A percentile compares a stretch with the other conserved stretches of the same genome.
These are phyloP conservation scores for Coemansia javaensis DNA, from an alignment of 192 early-diverging fungal genomes.

Conservation along the genomic window DNA sequence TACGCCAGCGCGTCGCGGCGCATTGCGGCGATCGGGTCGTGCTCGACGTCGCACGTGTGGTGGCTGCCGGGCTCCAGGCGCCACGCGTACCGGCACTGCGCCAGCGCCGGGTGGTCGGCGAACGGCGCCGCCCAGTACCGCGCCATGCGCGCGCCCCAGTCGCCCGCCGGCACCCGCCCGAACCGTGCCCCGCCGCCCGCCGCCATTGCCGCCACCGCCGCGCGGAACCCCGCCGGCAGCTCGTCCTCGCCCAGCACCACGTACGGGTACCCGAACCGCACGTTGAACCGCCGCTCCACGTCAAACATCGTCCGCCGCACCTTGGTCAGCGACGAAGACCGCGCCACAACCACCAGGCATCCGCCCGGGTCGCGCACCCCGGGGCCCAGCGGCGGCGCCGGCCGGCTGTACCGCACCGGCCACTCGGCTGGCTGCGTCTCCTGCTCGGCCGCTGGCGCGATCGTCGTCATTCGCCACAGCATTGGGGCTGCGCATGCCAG, in stretches of 20 bases:
- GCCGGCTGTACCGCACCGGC: too few relatives aligned
- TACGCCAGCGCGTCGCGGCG: slow-evolving; percentile 1
- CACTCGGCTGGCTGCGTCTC: too few relatives aligned
- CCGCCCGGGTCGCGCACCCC: not conserved
- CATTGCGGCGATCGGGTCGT: slow-evolving; percentile 21
- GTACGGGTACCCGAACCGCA: slow-evolving; percentile 63
- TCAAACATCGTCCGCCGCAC: slow-evolving; percentile 54
- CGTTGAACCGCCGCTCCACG: slow-evolving; percentile 61
- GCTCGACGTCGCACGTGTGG: slow-evolving; percentile 29
- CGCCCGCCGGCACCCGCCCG: slow-evolving; percentile 3
- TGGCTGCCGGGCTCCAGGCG: slow-evolving; percentile 33
- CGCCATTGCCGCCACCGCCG: slow-evolving; percentile 10
- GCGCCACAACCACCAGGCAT: slow-evolving; percentile 49
- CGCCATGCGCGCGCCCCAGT: slow-evolving; percentile 18
- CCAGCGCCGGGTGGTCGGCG: slow-evolving; percentile 14
- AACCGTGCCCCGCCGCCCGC: slow-evolving; percentile 25
- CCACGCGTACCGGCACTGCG: slow-evolving; percentile 13
- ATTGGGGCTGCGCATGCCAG: too few relatives aligned
- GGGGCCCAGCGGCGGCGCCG: too few relatives aligned
- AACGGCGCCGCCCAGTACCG: slow-evolving; percentile 26
- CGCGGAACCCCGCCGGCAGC: slow-evolving; percentile 55
- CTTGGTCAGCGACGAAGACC: slow-evolving; percentile 52
- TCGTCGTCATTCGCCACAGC: too few relatives aligned
- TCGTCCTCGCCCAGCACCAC: slow-evolving; percentile 68
- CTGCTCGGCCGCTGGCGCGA: too few relatives aligned